phyloP scores from a whole-genome alignment of 345 rosid genomes.

The Moringa oleifera region DNA sequence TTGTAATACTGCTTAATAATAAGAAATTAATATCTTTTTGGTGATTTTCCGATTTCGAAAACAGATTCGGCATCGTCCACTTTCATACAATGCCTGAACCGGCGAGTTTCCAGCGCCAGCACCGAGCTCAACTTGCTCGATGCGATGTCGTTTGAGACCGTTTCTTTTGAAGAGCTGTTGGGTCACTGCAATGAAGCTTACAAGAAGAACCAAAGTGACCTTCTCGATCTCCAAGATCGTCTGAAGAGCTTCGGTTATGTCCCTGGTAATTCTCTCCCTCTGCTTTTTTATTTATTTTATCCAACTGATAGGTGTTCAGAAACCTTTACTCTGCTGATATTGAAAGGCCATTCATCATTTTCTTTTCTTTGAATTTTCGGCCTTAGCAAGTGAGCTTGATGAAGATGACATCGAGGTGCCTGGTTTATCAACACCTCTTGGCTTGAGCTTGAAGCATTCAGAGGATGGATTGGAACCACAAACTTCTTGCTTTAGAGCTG shows the following conservation, averaged over 20 bases:
- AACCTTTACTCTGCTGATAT: too few species aligned
- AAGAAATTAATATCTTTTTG: background rate
- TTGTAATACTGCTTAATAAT: background rate
- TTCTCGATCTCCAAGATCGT: conserved; percentile 40
- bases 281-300: background rate
- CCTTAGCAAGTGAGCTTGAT: conserved; percentile 35
- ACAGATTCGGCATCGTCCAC: conserved; percentile 82
- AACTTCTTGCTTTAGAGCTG: conserved; percentile 12
- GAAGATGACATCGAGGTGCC: conserved; percentile 23
- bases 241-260: conserved; percentile 40
- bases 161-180: conserved; percentile 78
- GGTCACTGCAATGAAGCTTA: conserved; percentile 75
- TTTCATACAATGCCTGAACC: conserved; percentile 64
- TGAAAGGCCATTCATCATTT: too few species aligned
- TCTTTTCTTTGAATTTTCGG: conserved; percentile 1
- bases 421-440: conserved; percentile 9
- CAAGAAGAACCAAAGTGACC: conserved; percentile 43
- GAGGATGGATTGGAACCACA: conserved; percentile 23
- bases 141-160: conserved; percentile 69
- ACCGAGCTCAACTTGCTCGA: conserved; percentile 60
- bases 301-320: too few species aligned
- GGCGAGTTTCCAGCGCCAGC: conserved; percentile 46
- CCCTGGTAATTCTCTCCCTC: conserved; percentile 27
- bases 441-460: conserved; percentile 19
- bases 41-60: too few species aligned